Percentiles rank a stretch among this genome's conserved stretches.
Evolutionary conservation across 371 early-diverging fungal genomes (phyloP).

Genomic region (Entomophthora muscae): DNA sequence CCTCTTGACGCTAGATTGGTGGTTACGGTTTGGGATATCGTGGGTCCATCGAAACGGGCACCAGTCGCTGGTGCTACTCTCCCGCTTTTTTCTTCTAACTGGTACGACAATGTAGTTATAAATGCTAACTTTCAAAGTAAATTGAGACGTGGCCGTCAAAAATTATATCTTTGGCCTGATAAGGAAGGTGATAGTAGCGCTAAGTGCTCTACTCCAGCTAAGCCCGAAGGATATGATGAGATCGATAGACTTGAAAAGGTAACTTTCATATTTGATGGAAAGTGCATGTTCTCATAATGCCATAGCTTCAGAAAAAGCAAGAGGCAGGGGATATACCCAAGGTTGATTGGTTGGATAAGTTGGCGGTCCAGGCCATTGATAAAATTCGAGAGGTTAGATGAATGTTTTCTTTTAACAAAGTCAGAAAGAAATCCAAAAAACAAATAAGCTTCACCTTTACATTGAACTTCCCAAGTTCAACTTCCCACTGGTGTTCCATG

Average conservation of each 20-base stretch:
- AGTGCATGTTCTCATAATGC: too few relatives aligned
- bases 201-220: conserved; percentile 39
- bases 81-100: conserved; percentile 54
- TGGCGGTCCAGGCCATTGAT: conserved; percentile 73
- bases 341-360: conserved; percentile 79
- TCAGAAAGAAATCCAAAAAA: conserved; percentile 28
- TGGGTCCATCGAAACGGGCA: conserved; percentile 47
- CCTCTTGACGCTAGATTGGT: conserved; percentile 50
- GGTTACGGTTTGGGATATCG: conserved; percentile 65
- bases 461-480: conserved; percentile 85
- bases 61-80: conserved; percentile 62
- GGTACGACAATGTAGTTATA: conserved; percentile 20
- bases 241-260: conserved; percentile 81
- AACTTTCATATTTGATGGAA: too few relatives aligned
- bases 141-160: conserved; percentile 64
- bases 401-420: conserved; percentile 1
- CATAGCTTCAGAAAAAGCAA: conserved; percentile 55
- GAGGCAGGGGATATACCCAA: conserved; percentile 69
- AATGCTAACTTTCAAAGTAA: conserved; percentile 23
- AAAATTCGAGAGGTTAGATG: conserved; percentile 40
- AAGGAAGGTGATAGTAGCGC: conserved; percentile 39
- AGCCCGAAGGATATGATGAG: conserved; percentile 30
- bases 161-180: conserved; percentile 46
- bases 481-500: conserved; percentile 80
- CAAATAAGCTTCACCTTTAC: conserved; percentile 48